Evolutionary conservation across 768 basidiomycete genomes (phyloP).

Genomic region (Suillus sp.): DNA sequence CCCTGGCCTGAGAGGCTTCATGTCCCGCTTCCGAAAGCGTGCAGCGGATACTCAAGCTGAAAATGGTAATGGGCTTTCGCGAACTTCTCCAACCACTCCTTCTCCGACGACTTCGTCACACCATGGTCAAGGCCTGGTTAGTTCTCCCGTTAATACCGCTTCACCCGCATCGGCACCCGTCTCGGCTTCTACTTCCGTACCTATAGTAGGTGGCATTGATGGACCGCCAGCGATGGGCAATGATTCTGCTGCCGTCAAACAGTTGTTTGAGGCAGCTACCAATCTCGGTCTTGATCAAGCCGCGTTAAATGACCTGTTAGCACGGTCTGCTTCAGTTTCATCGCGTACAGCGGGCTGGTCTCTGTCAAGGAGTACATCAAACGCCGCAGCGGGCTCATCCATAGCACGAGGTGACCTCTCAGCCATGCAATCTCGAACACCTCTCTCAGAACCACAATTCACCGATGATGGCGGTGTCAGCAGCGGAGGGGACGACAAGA

Average conservation of each 20-base stretch:
- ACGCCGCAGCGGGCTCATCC: constrained; percentile 28
- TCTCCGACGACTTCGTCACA: constrained; percentile 37
- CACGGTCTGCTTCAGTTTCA: constrained; percentile 68
- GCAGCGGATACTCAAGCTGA: constrained; percentile 31
- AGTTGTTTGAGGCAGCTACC: constrained; percentile 74
- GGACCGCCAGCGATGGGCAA: constrained; percentile 25
- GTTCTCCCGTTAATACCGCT: constrained; percentile 33
- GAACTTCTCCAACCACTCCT: constrained; percentile 36
- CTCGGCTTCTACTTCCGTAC: constrained; percentile 10
- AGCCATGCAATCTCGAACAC: constrained; percentile 25
- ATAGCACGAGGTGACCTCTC: constrained; percentile 15
- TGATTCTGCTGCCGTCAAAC: constrained; percentile 61
- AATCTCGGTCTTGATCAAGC: constrained; percentile 75
- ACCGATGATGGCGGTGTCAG: constrained; percentile 35
- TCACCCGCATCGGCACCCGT: constrained; percentile 25
- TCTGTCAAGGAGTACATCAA: constrained; percentile 47
- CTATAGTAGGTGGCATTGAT: constrained; percentile 26
- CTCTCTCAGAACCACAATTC: constrained; percentile 26
- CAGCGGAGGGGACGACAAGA: constrained; percentile 26
- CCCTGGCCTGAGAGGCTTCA: constrained; percentile 78
- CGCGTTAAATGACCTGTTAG: constrained; percentile 69
- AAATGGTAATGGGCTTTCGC: constrained; percentile 33
- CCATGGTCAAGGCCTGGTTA: constrained; percentile 28
- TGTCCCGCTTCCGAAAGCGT: constrained; percentile 68
- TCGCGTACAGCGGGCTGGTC: constrained; percentile 55